Conservation (phyloP, 1,284 basidiomycete genomes). For the Pseudozyma thailandica region DNA sequence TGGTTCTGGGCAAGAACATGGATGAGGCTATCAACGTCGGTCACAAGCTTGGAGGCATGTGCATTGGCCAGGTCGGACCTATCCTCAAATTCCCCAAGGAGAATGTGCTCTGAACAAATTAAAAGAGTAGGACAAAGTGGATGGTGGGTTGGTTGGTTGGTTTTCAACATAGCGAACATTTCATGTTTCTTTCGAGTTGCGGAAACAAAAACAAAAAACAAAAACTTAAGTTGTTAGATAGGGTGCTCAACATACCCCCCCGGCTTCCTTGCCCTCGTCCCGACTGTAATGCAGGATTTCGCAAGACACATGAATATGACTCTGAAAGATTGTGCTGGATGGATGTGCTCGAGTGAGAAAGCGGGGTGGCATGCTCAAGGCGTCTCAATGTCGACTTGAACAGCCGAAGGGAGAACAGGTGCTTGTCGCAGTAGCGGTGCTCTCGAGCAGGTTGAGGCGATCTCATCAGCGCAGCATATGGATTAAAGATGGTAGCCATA, state of each 20-base stretch:
- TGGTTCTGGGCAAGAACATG: constrained; percentile 81
- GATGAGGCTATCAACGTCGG: constrained; percentile 85
- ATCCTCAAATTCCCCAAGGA: constrained; percentile 66
- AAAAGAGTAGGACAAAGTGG: background rate
- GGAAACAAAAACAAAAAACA: background rate
- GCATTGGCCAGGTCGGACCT: constrained; percentile 80
- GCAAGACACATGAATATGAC: background rate
- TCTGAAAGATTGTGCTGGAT: too few species aligned
- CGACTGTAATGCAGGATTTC: constrained; percentile 11
- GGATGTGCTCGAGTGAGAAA: too few species aligned
- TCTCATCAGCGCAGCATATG: too few species aligned
- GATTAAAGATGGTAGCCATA: too few species aligned
- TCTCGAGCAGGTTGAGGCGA: too few species aligned
- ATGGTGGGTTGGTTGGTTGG: background rate
- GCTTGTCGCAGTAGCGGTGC: too few species aligned
- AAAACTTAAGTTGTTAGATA: constrained; percentile 24
- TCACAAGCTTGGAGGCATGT: constrained; percentile 88
- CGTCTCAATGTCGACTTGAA: too few species aligned
- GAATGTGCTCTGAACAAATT: constrained; percentile 47
- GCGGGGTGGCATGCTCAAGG: too few species aligned
- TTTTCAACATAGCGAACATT: constrained; percentile 40
- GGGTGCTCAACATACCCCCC: constrained; percentile 53
- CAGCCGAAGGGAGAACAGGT: too few species aligned
- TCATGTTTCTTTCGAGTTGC: background rate
- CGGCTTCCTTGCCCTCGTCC: background rate